Percentiles rank a stretch among this genome's conserved stretches.
Evolutionary conservation across 306 rosid species (phyloP).

Genomic region (Quercus bicolor): DNA sequence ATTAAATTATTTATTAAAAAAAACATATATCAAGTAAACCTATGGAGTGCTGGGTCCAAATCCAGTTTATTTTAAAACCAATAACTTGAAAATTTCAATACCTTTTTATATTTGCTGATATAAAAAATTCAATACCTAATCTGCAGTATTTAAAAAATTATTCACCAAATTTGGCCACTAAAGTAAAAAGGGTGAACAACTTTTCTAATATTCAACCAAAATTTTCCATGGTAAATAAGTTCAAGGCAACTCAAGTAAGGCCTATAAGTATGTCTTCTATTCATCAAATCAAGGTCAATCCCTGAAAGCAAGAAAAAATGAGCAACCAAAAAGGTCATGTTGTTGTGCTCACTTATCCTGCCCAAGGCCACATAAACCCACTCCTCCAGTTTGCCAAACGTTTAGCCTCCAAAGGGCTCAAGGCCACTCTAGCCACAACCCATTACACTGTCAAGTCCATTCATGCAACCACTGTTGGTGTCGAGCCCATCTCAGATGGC

Average conservation of each 20-base stretch:
- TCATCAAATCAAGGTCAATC: too few relatives aligned
- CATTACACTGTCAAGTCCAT: slow-evolving; percentile 34
- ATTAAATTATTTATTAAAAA: not conserved
- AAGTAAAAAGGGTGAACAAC: not conserved
- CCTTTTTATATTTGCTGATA: too few relatives aligned
- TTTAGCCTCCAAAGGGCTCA: slow-evolving; percentile 31
- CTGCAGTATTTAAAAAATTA: not conserved
- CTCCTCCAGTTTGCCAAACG: slow-evolving; percentile 43
- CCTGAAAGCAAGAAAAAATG: slow-evolving; percentile 7
- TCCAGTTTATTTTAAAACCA: not conserved
- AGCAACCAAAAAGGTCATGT: slow-evolving; percentile 2
- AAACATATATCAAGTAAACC: not conserved
- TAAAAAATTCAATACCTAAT: too few relatives aligned
- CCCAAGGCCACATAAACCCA: too few relatives aligned
- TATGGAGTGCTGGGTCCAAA: not conserved
- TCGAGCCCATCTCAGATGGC: slow-evolving; percentile 37
- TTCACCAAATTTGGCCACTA: not conserved
- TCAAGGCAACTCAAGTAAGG: not conserved
- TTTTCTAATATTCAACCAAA: not conserved
- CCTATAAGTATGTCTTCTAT: not conserved
- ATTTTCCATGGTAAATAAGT: not conserved
- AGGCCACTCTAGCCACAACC: slow-evolving; percentile 34
- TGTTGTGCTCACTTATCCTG: slow-evolving; percentile 28
- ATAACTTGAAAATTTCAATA: not conserved
- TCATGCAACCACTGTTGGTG: not conserved